Percentiles rank a stretch among this genome's conserved stretches.
Evolutionary conservation across 495 filamentous ascomycete genomes (phyloP).

Genomic region (Talaromyces stipitatus): DNA sequence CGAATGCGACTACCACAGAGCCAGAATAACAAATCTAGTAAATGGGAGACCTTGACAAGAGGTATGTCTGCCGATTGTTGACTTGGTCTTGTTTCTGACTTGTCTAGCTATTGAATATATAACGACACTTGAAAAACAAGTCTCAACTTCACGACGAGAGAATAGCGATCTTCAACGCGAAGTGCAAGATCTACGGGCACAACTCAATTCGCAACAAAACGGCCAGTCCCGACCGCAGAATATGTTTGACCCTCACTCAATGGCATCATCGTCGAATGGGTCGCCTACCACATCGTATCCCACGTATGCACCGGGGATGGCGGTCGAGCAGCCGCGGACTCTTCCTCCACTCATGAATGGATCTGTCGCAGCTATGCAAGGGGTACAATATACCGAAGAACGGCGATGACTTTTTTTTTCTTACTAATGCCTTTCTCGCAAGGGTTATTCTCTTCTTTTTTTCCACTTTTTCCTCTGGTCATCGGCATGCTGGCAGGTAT

Average conservation of each 20-base stretch:
- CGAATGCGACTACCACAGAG: conserved; percentile 75
- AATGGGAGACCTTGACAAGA: conserved; percentile 98
- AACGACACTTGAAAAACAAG: conserved; percentile 25
- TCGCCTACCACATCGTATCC: conserved; percentile 24
- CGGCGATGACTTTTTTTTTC: conserved; percentile 15
- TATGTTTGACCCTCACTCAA: conserved; percentile 33
- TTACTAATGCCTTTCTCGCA: not conserved
- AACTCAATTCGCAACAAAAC: conserved; percentile 28
- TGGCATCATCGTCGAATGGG: conserved; percentile 27
- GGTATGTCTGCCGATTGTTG: conserved; percentile 41
- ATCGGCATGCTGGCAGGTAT: not conserved
- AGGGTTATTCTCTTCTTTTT: not conserved
- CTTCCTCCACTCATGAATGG: conserved; percentile 46
- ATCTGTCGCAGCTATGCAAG: conserved; percentile 47
- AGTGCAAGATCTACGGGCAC: conserved; percentile 34
- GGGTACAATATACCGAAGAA: conserved; percentile 49
- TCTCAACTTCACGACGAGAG: conserved; percentile 23
- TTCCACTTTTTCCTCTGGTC: conserved; percentile 6
- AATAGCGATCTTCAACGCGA: conserved; percentile 50
- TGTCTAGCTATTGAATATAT: conserved; percentile 37
- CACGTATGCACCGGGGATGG: conserved; percentile 27
- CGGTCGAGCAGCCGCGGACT: conserved; percentile 41
- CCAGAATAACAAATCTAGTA: conserved; percentile 88
- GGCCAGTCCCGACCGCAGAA: conserved; percentile 23
- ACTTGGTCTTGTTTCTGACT: not conserved